Conservation (phyloP, 768 basidiomycete species). For the Leccinum ochraceum region DNA sequence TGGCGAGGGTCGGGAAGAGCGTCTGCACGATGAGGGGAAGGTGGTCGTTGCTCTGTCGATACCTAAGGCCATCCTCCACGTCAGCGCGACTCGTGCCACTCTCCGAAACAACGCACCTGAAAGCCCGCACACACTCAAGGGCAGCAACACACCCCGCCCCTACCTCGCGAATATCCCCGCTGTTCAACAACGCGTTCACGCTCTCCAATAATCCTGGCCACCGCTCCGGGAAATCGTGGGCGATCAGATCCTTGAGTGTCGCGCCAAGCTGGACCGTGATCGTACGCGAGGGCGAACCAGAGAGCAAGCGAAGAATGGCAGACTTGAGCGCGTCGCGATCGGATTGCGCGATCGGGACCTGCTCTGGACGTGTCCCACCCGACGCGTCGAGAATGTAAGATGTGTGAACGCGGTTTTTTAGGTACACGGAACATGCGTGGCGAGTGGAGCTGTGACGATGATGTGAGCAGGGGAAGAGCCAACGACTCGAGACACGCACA, state of each 20-base stretch:
- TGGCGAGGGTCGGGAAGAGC: conserved; percentile 74
- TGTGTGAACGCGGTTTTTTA: conserved; percentile 84
- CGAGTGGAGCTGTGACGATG: conserved; percentile 61
- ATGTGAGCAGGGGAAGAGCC: conserved; percentile 14
- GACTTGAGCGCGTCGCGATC: conserved; percentile 76
- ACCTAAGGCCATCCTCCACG: conserved; percentile 42
- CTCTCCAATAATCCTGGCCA: conserved; percentile 75
- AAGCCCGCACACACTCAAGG: conserved; percentile 74
- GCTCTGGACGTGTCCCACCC: conserved; percentile 53
- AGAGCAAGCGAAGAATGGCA: conserved; percentile 67
- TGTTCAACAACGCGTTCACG: conserved; percentile 62
- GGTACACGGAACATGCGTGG: conserved; percentile 83
- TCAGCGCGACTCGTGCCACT: conserved; percentile 37
- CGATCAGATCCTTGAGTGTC: conserved; percentile 70
- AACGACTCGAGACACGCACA: conserved; percentile 56
- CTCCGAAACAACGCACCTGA: conserved; percentile 20
- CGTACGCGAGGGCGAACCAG: conserved; percentile 60
- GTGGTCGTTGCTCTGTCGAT: conserved; percentile 63
- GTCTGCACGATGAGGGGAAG: conserved; percentile 58
- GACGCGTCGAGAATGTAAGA: conserved; percentile 55
- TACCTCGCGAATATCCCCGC: conserved; percentile 68
- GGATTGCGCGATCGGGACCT: conserved; percentile 56
- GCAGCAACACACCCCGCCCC: conserved; percentile 79
- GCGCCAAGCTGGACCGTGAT: conserved; percentile 78
- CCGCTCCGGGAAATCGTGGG: conserved; percentile 73